Conservation (phyloP, 805 yeast species). For the Candida suzukii region DNA sequence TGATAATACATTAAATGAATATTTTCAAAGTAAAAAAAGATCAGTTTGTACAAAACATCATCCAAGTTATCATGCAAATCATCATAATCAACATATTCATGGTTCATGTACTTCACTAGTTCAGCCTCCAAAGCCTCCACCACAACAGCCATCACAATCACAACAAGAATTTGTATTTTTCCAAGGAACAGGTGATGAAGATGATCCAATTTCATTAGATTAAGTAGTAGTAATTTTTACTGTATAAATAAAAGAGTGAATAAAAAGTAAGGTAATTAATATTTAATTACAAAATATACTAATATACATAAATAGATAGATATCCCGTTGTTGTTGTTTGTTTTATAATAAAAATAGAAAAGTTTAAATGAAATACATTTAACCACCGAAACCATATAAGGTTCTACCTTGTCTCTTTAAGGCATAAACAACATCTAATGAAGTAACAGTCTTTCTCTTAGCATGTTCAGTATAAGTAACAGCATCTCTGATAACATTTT, state of each 20-base stretch:
- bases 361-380: constrained; percentile 24
- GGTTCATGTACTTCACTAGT: no score
- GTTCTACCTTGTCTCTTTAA: constrained; percentile 99
- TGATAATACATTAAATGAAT: no score
- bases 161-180: constrained; percentile 15
- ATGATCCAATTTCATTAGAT: constrained; percentile 26
- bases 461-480: constrained; percentile 99
- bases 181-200: constrained; percentile 23
- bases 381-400: constrained; percentile 99
- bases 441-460: constrained; percentile 99
- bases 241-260: no score
- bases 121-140: no score
- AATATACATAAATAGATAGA: constrained; percentile 1
- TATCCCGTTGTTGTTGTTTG: background rate
- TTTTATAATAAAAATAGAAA: background rate
- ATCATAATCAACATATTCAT: background rate
- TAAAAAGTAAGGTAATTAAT: background rate
- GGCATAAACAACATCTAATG: constrained; percentile 97
- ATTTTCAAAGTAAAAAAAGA: no score
- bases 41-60: no score
- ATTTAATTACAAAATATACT: background rate
- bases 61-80: background rate
- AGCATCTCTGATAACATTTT: constrained; percentile 97
- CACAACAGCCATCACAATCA: no score
- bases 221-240: background rate